phyloP scores from a whole-genome alignment of 1,284 basidiomycete genomes.

The Anthracocystis panici-leucophaei region DNA sequence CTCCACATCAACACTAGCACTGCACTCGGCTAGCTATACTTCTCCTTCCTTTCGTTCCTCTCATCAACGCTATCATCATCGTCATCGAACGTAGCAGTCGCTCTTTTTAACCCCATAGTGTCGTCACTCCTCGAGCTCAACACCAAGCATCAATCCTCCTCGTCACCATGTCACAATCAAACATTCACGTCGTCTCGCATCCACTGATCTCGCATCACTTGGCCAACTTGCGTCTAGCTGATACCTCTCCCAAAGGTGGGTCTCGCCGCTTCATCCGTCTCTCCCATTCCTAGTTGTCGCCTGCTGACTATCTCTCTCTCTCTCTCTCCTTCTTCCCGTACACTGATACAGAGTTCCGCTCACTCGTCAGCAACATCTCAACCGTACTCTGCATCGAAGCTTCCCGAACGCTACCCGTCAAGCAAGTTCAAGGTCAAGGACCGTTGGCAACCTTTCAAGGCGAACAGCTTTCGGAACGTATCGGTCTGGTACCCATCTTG shows the following conservation, averaged over 20 bases:
- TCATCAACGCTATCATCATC: conserved; percentile 1
- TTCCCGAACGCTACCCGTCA: conserved; percentile 34
- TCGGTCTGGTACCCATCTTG: conserved; percentile 89
- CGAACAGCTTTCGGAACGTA: conserved; percentile 72
- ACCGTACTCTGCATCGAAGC: conserved; percentile 59
- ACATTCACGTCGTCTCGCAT: conserved; percentile 55
- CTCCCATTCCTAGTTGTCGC: background rate
- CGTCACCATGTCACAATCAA: conserved; percentile 33
- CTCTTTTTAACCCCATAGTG: background rate
- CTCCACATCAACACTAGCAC: conserved; percentile 29
- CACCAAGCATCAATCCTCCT: background rate
- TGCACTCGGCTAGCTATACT: no score
- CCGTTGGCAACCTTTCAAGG: conserved; percentile 57
- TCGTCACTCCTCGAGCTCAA: background rate
- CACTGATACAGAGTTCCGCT: conserved; percentile 49
- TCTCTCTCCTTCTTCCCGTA: background rate
- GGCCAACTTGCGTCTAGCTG: conserved; percentile 56
- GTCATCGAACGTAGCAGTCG: background rate
- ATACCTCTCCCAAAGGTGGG: conserved; percentile 57
- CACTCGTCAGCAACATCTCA: conserved; percentile 51
- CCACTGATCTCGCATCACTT: conserved; percentile 60
- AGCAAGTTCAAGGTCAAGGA: conserved; percentile 55
- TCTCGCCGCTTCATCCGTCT: no score
- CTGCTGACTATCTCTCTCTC: background rate
- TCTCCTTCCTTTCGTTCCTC: no score